Percentiles rank a stretch among this genome's conserved stretches.
phyloP scores from a whole-genome alignment of 2,329 filamentous ascomycete genomes.

The Pseudogymnoascus pannorum region DNA sequence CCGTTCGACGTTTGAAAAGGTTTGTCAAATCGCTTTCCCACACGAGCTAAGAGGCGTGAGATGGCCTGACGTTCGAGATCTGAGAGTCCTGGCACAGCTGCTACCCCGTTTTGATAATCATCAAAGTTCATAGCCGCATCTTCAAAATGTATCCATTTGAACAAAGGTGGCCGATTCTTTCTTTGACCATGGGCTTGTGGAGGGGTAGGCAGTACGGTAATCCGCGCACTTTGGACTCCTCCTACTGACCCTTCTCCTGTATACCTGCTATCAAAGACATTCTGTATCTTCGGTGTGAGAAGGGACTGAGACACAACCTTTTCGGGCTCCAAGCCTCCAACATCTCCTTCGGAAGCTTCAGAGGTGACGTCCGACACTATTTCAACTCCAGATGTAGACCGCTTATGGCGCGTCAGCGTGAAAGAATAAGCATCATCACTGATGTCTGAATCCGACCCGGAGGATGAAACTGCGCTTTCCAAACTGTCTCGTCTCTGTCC shows the following conservation, averaged over 20 bases:
- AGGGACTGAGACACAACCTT: neutral
- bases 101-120: neutral
- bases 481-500: neutral
- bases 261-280: conserved; percentile 5
- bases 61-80: conserved; percentile 15
- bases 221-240: conserved; percentile 2
- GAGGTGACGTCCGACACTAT: neutral
- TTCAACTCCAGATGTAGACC: neutral
- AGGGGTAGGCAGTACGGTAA: neutral
- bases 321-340: neutral
- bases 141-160: conserved; percentile 10
- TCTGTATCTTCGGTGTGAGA: neutral
- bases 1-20: conserved; percentile 16
- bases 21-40: conserved; percentile 17
- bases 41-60: conserved; percentile 13
- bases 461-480: neutral
- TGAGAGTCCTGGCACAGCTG: conserved; percentile 9
- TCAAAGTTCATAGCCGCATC: conserved; percentile 8
- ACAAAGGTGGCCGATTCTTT: neutral
- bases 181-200: neutral
- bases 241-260: conserved; percentile 5
- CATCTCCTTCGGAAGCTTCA: conserved; percentile 2
- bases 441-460: neutral
- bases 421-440: conserved; percentile 7
- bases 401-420: neutral